Percentiles rank a stretch among this genome's conserved stretches.
Evolutionary conservation across 2,329 filamentous ascomycete genomes (phyloP).

Genomic region (Lizonia empirigonia): DNA sequence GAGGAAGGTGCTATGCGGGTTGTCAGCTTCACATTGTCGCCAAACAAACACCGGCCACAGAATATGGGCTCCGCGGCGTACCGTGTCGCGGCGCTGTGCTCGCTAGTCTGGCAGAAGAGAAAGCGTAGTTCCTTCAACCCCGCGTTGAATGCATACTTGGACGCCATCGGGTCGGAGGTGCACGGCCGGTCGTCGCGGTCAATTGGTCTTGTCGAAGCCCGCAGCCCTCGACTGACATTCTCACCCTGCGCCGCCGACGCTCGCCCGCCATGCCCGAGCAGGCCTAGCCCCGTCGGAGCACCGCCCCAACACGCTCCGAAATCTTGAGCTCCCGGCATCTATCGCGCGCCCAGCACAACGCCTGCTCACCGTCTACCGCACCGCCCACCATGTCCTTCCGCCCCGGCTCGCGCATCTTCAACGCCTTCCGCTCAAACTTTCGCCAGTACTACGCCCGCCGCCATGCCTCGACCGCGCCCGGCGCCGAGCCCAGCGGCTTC

Average conservation of each 20-base stretch:
- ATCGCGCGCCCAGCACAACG: background rate
- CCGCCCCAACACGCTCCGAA: conserved; percentile 33
- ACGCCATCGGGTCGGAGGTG: conserved; percentile 68
- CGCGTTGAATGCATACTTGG: conserved; percentile 90
- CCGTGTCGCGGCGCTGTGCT: conserved; percentile 88
- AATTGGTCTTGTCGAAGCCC: conserved; percentile 22
- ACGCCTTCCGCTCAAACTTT: conserved; percentile 58
- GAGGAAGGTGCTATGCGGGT: conserved; percentile 75
- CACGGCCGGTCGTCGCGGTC: conserved; percentile 4
- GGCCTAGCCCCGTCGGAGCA: conserved; percentile 31
- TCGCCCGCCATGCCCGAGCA: conserved; percentile 12
- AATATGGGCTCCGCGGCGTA: no score
- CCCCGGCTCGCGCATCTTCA: conserved; percentile 63
- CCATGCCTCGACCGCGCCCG: conserved; percentile 70
- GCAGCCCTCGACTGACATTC: conserved; percentile 13
- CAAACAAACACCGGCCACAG: no score
- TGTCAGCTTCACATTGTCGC: conserved; percentile 15
- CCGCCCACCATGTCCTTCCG: conserved; percentile 59
- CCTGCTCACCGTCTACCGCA: no score
- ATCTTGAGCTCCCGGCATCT: conserved; percentile 23
- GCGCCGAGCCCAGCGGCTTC: conserved; percentile 59
- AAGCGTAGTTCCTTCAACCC: conserved; percentile 94
- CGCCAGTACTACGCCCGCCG: conserved; percentile 65
- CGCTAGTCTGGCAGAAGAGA: conserved; percentile 92
- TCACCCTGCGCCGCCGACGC: conserved; percentile 17